Evolutionary conservation across 805 yeast species (phyloP), one percentile per base, ranked within the genome.

Genomic region (Candida mattraensis): DNA sequence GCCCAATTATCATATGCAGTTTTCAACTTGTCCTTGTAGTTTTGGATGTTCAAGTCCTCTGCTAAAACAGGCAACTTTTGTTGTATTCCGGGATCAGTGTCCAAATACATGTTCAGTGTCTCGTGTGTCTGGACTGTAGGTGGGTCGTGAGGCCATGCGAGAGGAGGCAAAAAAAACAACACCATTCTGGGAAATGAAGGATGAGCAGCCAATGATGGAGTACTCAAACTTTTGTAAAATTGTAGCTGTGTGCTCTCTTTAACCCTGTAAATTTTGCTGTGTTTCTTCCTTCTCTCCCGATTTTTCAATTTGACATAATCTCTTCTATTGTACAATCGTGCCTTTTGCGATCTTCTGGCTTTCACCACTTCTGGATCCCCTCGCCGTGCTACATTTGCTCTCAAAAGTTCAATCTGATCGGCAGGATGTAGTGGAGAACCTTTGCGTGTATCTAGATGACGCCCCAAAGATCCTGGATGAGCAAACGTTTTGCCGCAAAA

Each of bases 381-480:
- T 7, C 80, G 54, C 25, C 80, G 61, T 27, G 70, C 71, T 17
- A 77, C 82, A 28, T 70, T 64, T 0, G 68, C 61, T 19, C 83
- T 51, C 25, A 77, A 44, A 32, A 48, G 50, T 10, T 67, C 72
- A 11, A 79, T 74, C 25, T 65, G 60, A 3, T 67, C 74, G 1
- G 60, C 51, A 0, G 83, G 83, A 44, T 78, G 84, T 11, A 56
- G 36, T 1, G 63, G 50, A 7, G 77, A 67, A 1, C 83, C 84
- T 35, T 73, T 72, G 42, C 74, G 70, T 28, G 64, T 53, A 47
- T 79, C 83, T 27, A 79, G 52, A 51, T 78, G 84, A 22, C 84
- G 61, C 1, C 83, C 83, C 37, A 76, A 59, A 0, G 80, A 74
- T 2, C 83, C 81, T 5, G 77, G 73, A 40, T 75, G 76, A 3